Evolutionary conservation across 768 basidiomycete species (phyloP).

Genomic region (Mycena latifolia): DNA sequence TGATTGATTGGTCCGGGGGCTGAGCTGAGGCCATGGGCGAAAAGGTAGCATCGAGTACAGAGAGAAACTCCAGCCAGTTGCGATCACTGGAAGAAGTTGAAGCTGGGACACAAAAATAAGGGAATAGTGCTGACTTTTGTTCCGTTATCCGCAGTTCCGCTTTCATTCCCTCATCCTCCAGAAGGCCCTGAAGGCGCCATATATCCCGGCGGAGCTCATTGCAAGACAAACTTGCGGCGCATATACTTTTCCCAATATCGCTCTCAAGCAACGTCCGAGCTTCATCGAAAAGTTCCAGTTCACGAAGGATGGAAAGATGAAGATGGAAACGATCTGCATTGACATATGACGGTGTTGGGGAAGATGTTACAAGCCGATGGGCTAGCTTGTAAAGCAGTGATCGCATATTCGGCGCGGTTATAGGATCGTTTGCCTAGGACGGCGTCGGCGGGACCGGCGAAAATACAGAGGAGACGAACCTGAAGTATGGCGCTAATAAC

Average conservation of each 20-base stretch:
- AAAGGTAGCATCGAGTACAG: constrained; percentile 79
- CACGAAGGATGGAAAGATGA: constrained; percentile 77
- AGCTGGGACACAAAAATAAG: constrained; percentile 19
- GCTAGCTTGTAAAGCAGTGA: constrained; percentile 82
- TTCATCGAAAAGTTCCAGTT: constrained; percentile 77
- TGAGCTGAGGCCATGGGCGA: constrained; percentile 44
- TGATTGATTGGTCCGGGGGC: constrained; percentile 49
- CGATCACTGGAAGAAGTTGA: constrained; percentile 66
- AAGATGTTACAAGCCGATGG: constrained; percentile 76
- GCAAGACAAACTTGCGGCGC: constrained; percentile 77
- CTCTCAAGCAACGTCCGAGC: constrained; percentile 76
- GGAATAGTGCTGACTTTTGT: constrained; percentile 60
- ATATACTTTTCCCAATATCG: constrained; percentile 76
- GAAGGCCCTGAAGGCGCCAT: constrained; percentile 67
- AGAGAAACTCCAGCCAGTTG: constrained; percentile 89
- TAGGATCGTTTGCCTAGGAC: constrained; percentile 75
- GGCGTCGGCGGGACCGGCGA: background rate
- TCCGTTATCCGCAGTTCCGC: constrained; percentile 72
- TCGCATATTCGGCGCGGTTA: constrained; percentile 73
- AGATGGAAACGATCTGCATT: constrained; percentile 84
- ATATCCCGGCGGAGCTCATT: constrained; percentile 83
- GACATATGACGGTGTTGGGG: constrained; percentile 71
- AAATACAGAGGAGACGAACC: constrained; percentile 50
- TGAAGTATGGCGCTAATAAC: constrained; percentile 85
- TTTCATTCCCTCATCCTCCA: constrained; percentile 70